A percentile compares a stretch with the other conserved stretches of the same genome.
Conservation (phyloP, 2,329 filamentous ascomycete genomes). For the Colletotrichum sidae region DNA sequence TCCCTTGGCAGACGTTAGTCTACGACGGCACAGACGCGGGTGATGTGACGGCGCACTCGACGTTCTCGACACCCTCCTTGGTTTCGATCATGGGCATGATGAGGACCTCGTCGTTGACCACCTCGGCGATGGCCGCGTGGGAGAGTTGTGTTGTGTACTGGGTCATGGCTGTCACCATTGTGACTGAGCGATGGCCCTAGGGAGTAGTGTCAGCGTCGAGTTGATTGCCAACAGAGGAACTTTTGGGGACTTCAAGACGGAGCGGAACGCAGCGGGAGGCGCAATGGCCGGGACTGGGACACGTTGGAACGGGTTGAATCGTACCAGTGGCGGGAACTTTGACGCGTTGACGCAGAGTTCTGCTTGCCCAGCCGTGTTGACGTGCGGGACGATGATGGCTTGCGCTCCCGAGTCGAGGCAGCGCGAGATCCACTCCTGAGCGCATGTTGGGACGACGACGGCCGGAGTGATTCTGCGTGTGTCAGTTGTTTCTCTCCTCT, state of each 20-base stretch:
- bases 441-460: conserved; percentile 16
- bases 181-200: conserved; percentile 23
- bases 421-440: conserved; percentile 39
- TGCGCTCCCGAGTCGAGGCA: conserved; percentile 64
- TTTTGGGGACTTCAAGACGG: neutral
- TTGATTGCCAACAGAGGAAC: neutral
- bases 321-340: conserved; percentile 61
- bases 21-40: too few relatives aligned
- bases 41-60: conserved; percentile 4
- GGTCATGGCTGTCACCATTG: conserved; percentile 30
- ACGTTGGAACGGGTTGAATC: neutral
- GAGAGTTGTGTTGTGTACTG: conserved; percentile 24
- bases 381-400: conserved; percentile 60
- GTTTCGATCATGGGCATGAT: conserved; percentile 33
- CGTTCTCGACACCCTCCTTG: conserved; percentile 19
- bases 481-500: too few relatives aligned
- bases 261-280: fast-evolving
- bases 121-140: conserved; percentile 22
- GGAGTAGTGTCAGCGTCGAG: neutral
- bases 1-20: neutral
- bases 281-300: too few relatives aligned
- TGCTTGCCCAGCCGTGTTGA: conserved; percentile 59
- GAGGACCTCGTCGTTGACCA: conserved; percentile 23
- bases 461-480: neutral
- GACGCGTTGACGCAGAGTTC: conserved; percentile 57